A percentile compares a stretch with the other conserved stretches of the same genome.
Conservation (phyloP, 2,329 filamentous ascomycete genomes). For the Calonectria honghensis region DNA sequence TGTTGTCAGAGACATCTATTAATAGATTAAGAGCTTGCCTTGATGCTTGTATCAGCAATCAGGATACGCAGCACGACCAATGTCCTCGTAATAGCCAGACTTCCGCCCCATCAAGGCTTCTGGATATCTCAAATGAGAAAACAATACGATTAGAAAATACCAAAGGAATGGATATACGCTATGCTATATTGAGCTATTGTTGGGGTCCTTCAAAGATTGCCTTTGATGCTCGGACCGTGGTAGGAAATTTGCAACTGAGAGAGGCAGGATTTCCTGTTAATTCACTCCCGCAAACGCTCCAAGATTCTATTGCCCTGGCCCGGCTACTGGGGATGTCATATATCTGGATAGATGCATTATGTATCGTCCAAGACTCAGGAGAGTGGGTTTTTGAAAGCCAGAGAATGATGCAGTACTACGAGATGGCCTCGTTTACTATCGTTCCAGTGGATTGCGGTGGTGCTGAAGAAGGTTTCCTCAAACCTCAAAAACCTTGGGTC, state of each 20-base stretch:
- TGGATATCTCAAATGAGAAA: background rate
- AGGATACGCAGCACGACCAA: background rate
- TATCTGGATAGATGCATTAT: constrained; percentile 30
- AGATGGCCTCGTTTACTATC: constrained; percentile 34
- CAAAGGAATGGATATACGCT: background rate
- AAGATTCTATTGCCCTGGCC: constrained; percentile 8
- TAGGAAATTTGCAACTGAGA: background rate
- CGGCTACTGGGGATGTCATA: background rate
- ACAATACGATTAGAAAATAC: background rate
- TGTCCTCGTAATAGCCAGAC: background rate
- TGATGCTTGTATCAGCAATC: background rate
- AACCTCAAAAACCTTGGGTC: constrained; percentile 1
- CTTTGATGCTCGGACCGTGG: constrained; percentile 14
- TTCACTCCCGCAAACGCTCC: constrained; percentile 19
- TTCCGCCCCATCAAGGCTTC: constrained; percentile 14
- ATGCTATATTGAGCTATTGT: constrained; percentile 26
- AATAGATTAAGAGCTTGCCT: constrained; percentile 2
- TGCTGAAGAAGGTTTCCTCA: constrained; percentile 15
- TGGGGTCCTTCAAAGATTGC: constrained; percentile 11
- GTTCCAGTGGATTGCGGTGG: constrained; percentile 12
- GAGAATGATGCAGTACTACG: constrained; percentile 38
- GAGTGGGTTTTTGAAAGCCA: constrained; percentile 35
- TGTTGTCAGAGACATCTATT: background rate
- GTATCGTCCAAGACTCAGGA: constrained; percentile 27
- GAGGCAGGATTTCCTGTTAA: background rate